Evolutionary conservation across 352 stramenopile species (phyloP), one percentile per base, ranked within the genome.

Genomic region (Phytophthora pluvialis): DNA sequence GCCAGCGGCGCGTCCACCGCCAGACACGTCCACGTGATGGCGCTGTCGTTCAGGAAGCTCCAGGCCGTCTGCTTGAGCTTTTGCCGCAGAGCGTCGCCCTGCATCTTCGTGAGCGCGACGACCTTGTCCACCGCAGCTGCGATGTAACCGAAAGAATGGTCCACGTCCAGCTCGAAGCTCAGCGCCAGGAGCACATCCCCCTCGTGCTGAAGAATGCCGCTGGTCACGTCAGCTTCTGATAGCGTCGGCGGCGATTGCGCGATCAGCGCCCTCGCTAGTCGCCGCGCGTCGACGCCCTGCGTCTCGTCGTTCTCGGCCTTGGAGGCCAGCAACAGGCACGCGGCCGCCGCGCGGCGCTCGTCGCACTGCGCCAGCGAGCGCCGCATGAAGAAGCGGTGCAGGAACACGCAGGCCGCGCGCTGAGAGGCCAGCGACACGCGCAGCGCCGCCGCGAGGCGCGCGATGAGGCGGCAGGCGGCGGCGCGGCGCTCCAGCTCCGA

Each of bases 31-130:
- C 75, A 77, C 16, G 78, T 88, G 31, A 72, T 80, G 10, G 77
- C 62, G 28, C 70, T 78, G 53, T 88, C 78, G 47, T 88, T 88
- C 25, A 88, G 32, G 47, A 88, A 84, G 42, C 70, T 88, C 78
- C 78, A 88, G 6, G 77, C 70, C 12, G 47, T 61, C 28, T 80
- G 70, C 50, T 77, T 58, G 5, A 86, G n/a, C 45, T 67, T 47
- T 69, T 69, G 47, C 31, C 59, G 46, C 45, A 61, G 40, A 56
- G 35, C 4, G 21, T 46, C 26, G 21, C 53, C 40, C 7, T 46
- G 21, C 39, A 33, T 58, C 36, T 69, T 33, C 46, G 68, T 45
- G n/a, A 81, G 49, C 5, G 47, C 42, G 6, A 77, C 50, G 8
- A 81, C 57, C 11, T 63, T 72, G 42, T 81, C 64, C 50, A 88